Evolutionary conservation across 768 basidiomycete genomes (phyloP).

Genomic region (Xanthoconium stramineum): DNA sequence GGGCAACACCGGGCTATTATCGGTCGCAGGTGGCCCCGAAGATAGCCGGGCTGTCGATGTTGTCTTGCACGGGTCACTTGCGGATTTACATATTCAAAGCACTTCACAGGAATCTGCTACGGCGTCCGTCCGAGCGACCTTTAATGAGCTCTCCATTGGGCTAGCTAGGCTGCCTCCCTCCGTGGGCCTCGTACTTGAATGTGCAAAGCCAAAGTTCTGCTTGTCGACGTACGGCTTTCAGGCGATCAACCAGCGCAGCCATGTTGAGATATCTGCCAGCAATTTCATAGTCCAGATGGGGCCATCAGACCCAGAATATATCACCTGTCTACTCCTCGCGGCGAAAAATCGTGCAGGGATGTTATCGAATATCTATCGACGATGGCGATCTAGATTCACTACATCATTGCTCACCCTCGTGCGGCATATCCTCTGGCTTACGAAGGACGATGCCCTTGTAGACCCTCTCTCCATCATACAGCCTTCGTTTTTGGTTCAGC

Average conservation of each 20-base stretch:
- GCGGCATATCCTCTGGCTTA: conserved; percentile 46
- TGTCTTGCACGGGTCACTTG: conserved; percentile 14
- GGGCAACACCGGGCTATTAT: background rate
- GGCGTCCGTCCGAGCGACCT: conserved; percentile 2
- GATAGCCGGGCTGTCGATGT: conserved; percentile 16
- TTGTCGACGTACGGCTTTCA: conserved; percentile 20
- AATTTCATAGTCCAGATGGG: conserved; percentile 25
- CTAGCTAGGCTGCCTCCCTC: conserved; percentile 8
- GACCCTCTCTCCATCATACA: conserved; percentile 83
- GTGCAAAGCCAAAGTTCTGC: conserved; percentile 18
- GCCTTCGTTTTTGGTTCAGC: conserved; percentile 79
- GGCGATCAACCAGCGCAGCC: conserved; percentile 7
- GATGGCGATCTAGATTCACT: conserved; percentile 30
- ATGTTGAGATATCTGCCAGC: conserved; percentile 20
- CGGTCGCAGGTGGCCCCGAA: background rate
- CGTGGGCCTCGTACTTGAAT: background rate
- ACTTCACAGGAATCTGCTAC: background rate
- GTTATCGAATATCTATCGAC: conserved; percentile 22
- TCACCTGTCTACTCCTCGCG: conserved; percentile 13
- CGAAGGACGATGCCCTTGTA: conserved; percentile 49
- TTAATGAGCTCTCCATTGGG: conserved; percentile 17
- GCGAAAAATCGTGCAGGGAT: conserved; percentile 8
- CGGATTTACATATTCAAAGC: conserved; percentile 15
- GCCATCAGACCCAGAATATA: conserved; percentile 31
- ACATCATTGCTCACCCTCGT: conserved; percentile 40